These are phyloP conservation scores for Sarcodon aspratus DNA, from an alignment of 768 basidiomycete species.

Conservation along the genomic window DNA sequence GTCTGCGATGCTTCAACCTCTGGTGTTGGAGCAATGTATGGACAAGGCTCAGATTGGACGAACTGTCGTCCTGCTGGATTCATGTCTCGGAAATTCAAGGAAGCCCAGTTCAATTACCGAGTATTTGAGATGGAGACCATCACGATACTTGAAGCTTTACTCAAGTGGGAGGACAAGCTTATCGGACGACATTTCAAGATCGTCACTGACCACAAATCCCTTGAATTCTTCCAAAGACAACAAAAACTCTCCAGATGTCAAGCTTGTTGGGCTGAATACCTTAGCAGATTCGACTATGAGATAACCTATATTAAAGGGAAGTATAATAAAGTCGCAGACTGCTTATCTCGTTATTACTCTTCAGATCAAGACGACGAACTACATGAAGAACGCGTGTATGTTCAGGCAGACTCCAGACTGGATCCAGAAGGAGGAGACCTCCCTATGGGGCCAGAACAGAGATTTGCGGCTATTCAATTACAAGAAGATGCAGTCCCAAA, in stretches of 20 bases:
- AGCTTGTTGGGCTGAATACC: constrained; percentile 19
- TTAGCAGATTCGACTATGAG: constrained; percentile 16
- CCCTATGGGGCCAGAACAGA: not conserved
- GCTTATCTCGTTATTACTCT: constrained; percentile 19
- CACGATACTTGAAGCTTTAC: constrained; percentile 8
- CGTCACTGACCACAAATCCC: constrained; percentile 17
- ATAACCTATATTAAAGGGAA: constrained; percentile 15
- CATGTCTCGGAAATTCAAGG: constrained; percentile 17
- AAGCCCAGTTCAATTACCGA: constrained; percentile 12
- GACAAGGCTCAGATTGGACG: constrained; percentile 16
- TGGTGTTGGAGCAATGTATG: constrained; percentile 12
- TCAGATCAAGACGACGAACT: constrained; percentile 12
- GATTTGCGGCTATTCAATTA: not conserved
- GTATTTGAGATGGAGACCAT: constrained; percentile 12
- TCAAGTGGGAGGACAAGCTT: constrained; percentile 23
- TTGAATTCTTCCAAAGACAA: constrained; percentile 18
- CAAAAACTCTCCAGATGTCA: constrained; percentile 10
- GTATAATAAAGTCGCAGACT: constrained; percentile 19
- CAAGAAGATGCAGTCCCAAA: not conserved
- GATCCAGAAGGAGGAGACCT: constrained; percentile 7
- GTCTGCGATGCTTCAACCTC: constrained; percentile 9
- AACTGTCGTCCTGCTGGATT: constrained; percentile 16
- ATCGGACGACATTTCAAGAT: constrained; percentile 13
- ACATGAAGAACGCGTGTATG: not conserved
- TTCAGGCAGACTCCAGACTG: constrained; percentile 1